Evolutionary conservation across 2,329 filamentous ascomycete species (phyloP).

Genomic region (Boeremia exigua): DNA sequence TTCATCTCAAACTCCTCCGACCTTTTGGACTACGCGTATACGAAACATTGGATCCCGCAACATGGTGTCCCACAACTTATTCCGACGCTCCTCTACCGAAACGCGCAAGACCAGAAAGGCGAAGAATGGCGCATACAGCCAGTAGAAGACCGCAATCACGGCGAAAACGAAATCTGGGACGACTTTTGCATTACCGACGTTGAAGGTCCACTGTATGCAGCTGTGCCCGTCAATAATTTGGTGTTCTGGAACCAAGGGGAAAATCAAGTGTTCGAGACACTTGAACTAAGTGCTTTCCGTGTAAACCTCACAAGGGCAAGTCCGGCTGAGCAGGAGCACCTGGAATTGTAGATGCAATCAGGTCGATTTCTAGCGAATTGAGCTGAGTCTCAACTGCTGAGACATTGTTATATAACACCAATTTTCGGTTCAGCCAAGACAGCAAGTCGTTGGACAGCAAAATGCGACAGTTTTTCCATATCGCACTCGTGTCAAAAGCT

Average conservation of each 20-base stretch:
- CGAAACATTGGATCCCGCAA: neutral
- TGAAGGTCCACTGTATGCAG: constrained; percentile 42
- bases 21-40: constrained; percentile 19
- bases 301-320: constrained; percentile 29
- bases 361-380: no score
- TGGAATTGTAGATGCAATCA: neutral
- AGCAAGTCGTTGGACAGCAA: no score
- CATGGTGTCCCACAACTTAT: constrained; percentile 31
- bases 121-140: constrained; percentile 45
- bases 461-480: no score
- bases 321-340: neutral
- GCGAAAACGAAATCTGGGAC: constrained; percentile 32
- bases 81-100: constrained; percentile 36
- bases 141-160: constrained; percentile 18
- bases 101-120: constrained; percentile 36
- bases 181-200: constrained; percentile 48
- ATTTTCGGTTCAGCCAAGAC: no score
- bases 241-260: constrained; percentile 44
- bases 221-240: constrained; percentile 42
- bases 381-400: no score
- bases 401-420: no score
- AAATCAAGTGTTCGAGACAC: constrained; percentile 19
- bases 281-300: constrained; percentile 45
- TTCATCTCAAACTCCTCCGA: constrained; percentile 43
- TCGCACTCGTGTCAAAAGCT: no score